Evolutionary conservation across 2,329 filamentous ascomycete genomes (phyloP), one percentile per base, ranked within the genome.

Genomic region (Endocalyx cinctus): DNA sequence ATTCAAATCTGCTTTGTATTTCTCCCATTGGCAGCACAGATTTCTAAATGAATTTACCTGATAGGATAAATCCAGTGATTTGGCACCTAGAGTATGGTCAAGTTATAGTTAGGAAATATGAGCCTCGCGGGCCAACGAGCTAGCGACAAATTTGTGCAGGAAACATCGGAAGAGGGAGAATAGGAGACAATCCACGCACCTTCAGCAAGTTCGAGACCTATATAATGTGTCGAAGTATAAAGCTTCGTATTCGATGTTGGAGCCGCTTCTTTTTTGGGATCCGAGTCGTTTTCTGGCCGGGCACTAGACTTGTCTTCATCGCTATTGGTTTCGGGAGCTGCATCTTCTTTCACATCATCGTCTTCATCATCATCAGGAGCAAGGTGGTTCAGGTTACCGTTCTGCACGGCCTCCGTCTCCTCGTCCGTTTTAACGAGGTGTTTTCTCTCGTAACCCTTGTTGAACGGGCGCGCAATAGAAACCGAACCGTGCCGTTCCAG

Each of bases 211-310:
- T 90, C 84, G 29, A 97, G 71, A 22, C 92, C 92, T 53, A 98
- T 87, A 56, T 97, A 98, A 59, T 89, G 90, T 2, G 89, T 96
- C 16, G 87, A 88, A 0, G 90, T 97, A 57, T 86, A 94, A 17
- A 97, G 66, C 35, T 70, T 67, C 27, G 58, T 46, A 26, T 51
- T 46, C 19, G 43, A 32, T 6, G 42, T 34, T 11, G 48, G 38
- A 6, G 47, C 29, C 22, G 54, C 48, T 26, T 55, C 52, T 12
- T 48, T 18, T 16, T 47, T 42, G 19, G 25, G 33, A 8, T 41
- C 37, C 18, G 48, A 46, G 20, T 55, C 53, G 15, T 55, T 50
- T n/a, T 12, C 52, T 52, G 16, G 41, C 22, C 32, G 19, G 12
- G 18, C 13, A 26, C 31, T 19, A 23, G 38, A 10, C 23, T 45